A percentile compares a stretch with the other conserved stretches of the same genome.
These are phyloP conservation scores for Cyberlindnera amylophila DNA, from an alignment of 805 yeast genomes.

Conservation along the genomic window DNA sequence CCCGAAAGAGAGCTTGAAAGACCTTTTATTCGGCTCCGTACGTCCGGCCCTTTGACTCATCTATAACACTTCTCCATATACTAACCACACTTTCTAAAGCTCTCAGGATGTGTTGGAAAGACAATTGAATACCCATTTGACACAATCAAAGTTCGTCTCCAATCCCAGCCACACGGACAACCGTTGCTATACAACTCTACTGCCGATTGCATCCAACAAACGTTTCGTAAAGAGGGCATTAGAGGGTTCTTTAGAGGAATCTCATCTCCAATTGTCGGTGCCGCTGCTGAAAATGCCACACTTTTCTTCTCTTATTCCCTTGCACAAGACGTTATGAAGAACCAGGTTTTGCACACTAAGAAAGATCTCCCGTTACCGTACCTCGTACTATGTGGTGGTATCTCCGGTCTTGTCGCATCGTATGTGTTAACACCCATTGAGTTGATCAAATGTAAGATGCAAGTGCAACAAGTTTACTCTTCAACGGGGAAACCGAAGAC, in stretches of 20 bases:
- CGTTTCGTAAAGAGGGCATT: constrained; percentile 67
- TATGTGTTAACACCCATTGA: constrained; percentile 90
- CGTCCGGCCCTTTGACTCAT: constrained; percentile 1
- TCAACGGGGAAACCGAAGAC: constrained; percentile 26
- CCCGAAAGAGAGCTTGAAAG: constrained; percentile 28
- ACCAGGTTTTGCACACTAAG: constrained; percentile 14
- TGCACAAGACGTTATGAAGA: constrained; percentile 37
- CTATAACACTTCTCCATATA: background rate
- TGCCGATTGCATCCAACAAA: constrained; percentile 57
- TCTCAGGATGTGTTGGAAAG: constrained; percentile 80
- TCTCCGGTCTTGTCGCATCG: constrained; percentile 79
- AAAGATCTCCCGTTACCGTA: constrained; percentile 36
- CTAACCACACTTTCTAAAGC: constrained; percentile 10
- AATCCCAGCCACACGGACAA: constrained; percentile 58
- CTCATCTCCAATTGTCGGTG: constrained; percentile 80
- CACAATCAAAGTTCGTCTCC: constrained; percentile 84
- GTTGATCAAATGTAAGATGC: constrained; percentile 81
- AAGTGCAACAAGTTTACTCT: constrained; percentile 48
- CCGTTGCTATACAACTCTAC: constrained; percentile 55
- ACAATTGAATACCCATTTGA: constrained; percentile 89
- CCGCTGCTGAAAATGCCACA: constrained; percentile 84
- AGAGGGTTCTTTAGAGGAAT: constrained; percentile 79
- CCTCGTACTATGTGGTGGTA: constrained; percentile 67
- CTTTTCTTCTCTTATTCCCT: constrained; percentile 64
- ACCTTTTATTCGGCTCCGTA: constrained; percentile 36